phyloP scores from a whole-genome alignment of 345 rosid species.

The Eucalyptus tenuipes region DNA sequence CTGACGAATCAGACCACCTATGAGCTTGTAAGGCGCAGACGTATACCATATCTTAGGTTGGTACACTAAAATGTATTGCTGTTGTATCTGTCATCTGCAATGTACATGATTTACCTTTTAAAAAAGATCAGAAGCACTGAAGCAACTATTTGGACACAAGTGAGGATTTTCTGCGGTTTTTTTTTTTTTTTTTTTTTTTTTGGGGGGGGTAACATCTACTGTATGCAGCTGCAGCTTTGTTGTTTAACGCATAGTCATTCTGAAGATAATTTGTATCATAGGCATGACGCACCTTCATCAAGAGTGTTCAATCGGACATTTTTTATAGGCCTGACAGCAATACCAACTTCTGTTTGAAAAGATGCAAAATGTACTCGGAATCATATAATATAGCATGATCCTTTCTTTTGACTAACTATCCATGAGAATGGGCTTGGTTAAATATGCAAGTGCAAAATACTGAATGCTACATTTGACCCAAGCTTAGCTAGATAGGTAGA shows the following conservation, averaged over 20 bases:
- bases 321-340: neutral
- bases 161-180: neutral
- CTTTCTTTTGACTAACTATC: neutral
- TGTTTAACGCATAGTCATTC: neutral
- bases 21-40: conserved; percentile 89
- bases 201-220: neutral
- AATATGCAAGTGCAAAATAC: neutral
- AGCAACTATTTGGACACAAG: neutral
- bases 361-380: neutral
- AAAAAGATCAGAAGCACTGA: neutral
- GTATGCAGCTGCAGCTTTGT: neutral
- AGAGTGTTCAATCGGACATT: neutral
- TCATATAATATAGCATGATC: neutral
- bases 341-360: neutral
- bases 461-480: neutral
- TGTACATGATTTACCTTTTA: neutral
- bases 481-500: neutral
- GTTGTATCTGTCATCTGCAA: neutral
- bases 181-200: too few relatives aligned
- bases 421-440: neutral
- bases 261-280: neutral
- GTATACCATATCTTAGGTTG: conserved; percentile 79
- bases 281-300: neutral
- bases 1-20: conserved; percentile 90
- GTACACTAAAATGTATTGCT: neutral